Evolutionary conservation across 192 early-diverging fungal genomes (phyloP).

Genomic region (Mortierella alpina): DNA sequence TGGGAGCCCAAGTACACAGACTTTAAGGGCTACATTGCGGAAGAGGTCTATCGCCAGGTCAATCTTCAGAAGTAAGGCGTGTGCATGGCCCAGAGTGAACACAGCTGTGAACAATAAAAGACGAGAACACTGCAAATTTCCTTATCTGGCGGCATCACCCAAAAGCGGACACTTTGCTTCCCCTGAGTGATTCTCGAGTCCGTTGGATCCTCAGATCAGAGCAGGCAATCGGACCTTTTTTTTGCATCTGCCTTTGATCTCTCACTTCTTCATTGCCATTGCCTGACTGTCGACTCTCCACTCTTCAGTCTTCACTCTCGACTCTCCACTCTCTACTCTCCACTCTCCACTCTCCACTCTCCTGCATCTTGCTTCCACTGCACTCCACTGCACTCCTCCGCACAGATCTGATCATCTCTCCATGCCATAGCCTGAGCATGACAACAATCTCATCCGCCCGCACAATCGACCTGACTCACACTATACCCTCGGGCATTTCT

Average conservation of each 20-base stretch:
- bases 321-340: too few relatives aligned
- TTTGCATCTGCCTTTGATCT: too few relatives aligned
- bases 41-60: slow-evolving; percentile 25
- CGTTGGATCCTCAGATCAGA: too few relatives aligned
- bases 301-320: not conserved
- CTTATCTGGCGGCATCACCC: too few relatives aligned
- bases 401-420: slow-evolving; percentile 2
- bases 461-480: slow-evolving; percentile 2
- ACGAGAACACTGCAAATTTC: too few relatives aligned
- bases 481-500: slow-evolving; percentile 24
- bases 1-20: slow-evolving; percentile 40
- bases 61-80: not conserved
- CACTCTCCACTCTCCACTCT: not conserved
- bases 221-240: too few relatives aligned
- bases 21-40: slow-evolving; percentile 24
- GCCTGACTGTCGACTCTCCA: too few relatives aligned
- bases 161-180: too few relatives aligned
- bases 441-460: not conserved
- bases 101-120: too few relatives aligned
- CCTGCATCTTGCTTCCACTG: not conserved
- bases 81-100: too few relatives aligned
- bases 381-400: not conserved
- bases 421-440: slow-evolving; percentile 22
- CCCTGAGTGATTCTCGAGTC: too few relatives aligned
- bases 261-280: too few relatives aligned